Conservation (phyloP, 2,329 filamentous ascomycete species). For the Cladophialophora carrionii region DNA sequence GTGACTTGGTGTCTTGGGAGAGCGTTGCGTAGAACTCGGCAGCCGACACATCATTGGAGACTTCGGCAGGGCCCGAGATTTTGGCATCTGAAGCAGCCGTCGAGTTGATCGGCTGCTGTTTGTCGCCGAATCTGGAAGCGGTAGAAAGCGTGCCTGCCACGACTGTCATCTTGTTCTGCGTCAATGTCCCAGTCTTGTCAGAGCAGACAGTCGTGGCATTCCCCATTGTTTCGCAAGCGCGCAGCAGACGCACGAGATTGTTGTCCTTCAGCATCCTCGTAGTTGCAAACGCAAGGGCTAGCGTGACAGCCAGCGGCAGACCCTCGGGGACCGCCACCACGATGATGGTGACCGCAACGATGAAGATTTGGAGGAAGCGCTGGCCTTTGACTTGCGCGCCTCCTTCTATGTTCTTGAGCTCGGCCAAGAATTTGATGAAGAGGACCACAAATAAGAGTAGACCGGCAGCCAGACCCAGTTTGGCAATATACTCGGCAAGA, state of each 20-base stretch:
- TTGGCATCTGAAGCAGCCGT: constrained; percentile 39
- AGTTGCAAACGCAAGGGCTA: constrained; percentile 65
- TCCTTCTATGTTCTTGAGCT: constrained; percentile 57
- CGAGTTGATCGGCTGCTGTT: constrained; percentile 40
- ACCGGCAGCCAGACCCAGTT: constrained; percentile 71
- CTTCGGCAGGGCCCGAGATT: constrained; percentile 23
- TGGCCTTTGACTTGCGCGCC: constrained; percentile 58
- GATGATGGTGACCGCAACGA: constrained; percentile 62
- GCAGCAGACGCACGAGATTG: constrained; percentile 62
- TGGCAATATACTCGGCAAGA: constrained; percentile 79
- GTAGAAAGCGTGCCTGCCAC: constrained; percentile 61
- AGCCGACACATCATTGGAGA: constrained; percentile 55
- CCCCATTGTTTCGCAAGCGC: constrained; percentile 67
- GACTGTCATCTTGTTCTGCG: constrained; percentile 66
- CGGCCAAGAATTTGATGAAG: constrained; percentile 74
- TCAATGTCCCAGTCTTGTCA: constrained; percentile 69
- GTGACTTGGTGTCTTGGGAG: constrained; percentile 56
- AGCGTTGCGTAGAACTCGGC: constrained; percentile 59
- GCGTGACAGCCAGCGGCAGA: constrained; percentile 63
- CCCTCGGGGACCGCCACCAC: constrained; percentile 66
- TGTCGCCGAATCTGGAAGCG: constrained; percentile 50
- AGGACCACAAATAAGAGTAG: constrained; percentile 76
- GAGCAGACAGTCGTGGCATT: constrained; percentile 67
- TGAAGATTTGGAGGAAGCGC: constrained; percentile 62
- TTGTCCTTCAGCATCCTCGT: constrained; percentile 67